phyloP scores from a whole-genome alignment of 495 filamentous ascomycete genomes.

The Penicillium turbatum region DNA sequence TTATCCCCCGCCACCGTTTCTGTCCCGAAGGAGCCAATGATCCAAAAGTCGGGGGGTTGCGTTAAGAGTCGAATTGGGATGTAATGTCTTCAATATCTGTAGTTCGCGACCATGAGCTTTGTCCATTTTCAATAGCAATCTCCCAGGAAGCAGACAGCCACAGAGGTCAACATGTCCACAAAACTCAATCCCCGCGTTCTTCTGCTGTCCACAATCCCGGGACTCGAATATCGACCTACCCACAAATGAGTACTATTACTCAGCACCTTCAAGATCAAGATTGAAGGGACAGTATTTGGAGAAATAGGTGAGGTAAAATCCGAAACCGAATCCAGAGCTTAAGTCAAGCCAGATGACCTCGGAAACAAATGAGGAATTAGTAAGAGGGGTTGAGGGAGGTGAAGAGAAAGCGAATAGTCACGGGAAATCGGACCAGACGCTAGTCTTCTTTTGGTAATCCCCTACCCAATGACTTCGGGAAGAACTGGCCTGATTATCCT shows the following conservation, averaged over 20 bases:
- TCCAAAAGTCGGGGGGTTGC: constrained; percentile 1
- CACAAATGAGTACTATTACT: constrained; percentile 24
- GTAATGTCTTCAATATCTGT: constrained; percentile 4
- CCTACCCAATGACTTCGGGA: constrained; percentile 18
- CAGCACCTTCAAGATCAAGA: constrained; percentile 3
- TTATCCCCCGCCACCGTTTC: constrained; percentile 23
- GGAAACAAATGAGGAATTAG: not conserved
- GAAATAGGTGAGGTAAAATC: not conserved
- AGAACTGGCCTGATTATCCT: not conserved
- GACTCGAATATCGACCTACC: constrained; percentile 23
- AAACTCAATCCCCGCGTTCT: constrained; percentile 8
- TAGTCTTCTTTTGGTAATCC: constrained; percentile 18
- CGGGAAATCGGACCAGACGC: constrained; percentile 26
- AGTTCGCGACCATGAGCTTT: not conserved
- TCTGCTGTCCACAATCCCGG: constrained; percentile 19
- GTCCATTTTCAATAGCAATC: not conserved
- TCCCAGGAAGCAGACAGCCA: not conserved
- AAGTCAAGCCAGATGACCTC: not conserved
- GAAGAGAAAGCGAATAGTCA: constrained; percentile 31
- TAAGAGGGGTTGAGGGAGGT: constrained; percentile 27
- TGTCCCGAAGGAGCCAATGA: constrained; percentile 10
- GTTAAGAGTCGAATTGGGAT: not conserved
- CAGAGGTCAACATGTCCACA: not conserved
- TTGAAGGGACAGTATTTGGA: not conserved
- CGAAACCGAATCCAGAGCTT: not conserved